phyloP scores from a whole-genome alignment of 2,329 filamentous ascomycete species.

The Colletotrichum lindemuthianum region DNA sequence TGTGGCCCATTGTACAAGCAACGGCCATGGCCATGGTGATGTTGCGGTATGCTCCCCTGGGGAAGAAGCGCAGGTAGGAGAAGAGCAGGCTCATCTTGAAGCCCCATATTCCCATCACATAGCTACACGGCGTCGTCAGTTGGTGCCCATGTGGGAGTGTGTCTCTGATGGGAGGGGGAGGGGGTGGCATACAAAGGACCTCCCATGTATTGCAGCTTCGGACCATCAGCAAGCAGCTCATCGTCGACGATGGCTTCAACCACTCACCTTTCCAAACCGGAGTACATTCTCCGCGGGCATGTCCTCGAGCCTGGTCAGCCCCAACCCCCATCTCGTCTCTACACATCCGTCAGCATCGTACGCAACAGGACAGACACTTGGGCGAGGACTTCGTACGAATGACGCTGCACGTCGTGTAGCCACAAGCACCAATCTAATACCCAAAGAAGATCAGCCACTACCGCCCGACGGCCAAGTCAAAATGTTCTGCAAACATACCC shows the following conservation, averaged over 20 bases:
- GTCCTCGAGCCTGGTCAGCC: constrained; percentile 44
- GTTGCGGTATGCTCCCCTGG: constrained; percentile 46
- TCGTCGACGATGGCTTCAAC: accelerated
- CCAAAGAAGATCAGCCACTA: not conserved
- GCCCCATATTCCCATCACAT: constrained; percentile 53
- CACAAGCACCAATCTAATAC: constrained; percentile 43
- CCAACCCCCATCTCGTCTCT: constrained; percentile 58
- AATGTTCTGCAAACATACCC: constrained; percentile 38
- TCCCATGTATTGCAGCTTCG: constrained; percentile 51
- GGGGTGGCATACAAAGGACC: constrained; percentile 50
- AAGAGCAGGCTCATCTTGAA: constrained; percentile 58
- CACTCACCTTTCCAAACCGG: constrained; percentile 47
- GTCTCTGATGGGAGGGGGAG: not conserved
- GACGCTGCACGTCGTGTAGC: constrained; percentile 47
- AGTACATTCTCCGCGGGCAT: constrained; percentile 50
- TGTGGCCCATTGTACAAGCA: constrained; percentile 49
- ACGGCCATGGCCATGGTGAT: constrained; percentile 47
- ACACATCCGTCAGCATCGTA: not conserved
- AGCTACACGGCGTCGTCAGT: constrained; percentile 41
- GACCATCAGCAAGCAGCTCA: accelerated
- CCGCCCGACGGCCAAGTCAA: not conserved
- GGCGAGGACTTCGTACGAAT: constrained; percentile 42
- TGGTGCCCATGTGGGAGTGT: not conserved
- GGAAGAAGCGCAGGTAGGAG: constrained; percentile 56
- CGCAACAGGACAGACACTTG: no score